phyloP scores from a whole-genome alignment of 345 rosid species.

The Gossypium sturtianum region DNA sequence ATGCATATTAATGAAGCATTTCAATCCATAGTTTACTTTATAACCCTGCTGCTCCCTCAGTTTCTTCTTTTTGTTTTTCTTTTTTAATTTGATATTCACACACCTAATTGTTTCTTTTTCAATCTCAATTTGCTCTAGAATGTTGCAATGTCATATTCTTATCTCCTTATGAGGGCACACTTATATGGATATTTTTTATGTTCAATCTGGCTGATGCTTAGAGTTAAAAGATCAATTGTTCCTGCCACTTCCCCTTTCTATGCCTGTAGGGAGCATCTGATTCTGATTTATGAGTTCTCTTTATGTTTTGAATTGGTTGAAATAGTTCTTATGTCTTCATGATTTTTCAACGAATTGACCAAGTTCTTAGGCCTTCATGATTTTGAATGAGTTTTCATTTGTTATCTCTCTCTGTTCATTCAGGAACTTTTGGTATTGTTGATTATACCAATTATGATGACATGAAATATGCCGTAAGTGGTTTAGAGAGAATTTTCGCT shows the following conservation, averaged over 20 bases:
- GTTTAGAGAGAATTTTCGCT: not conserved
- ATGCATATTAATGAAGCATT: not conserved
- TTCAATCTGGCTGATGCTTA: not conserved
- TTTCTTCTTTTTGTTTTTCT: conserved; percentile 5
- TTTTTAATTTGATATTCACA: not conserved
- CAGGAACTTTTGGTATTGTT: conserved; percentile 88
- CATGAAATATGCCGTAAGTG: conserved; percentile 94
- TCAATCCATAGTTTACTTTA: not conserved
- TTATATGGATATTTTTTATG: not conserved
- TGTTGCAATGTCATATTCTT: not conserved
- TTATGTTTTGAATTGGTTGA: not conserved
- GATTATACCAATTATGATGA: conserved; percentile 90
- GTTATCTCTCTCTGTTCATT: conserved; percentile 5
- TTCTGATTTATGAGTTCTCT: not conserved
- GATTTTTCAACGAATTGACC: not conserved
- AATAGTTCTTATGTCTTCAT: not conserved
- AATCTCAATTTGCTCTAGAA: not conserved
- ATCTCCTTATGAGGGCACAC: not conserved
- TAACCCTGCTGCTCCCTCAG: not conserved
- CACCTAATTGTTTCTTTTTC: not conserved
- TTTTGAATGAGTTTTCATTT: not conserved
- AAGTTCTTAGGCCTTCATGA: not conserved
- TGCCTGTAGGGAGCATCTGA: not conserved
- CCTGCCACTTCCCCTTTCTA: not conserved
- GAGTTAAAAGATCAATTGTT: not conserved